Conservation (phyloP, 352 stramenopile species). For the Globisporangium middletonii region DNA sequence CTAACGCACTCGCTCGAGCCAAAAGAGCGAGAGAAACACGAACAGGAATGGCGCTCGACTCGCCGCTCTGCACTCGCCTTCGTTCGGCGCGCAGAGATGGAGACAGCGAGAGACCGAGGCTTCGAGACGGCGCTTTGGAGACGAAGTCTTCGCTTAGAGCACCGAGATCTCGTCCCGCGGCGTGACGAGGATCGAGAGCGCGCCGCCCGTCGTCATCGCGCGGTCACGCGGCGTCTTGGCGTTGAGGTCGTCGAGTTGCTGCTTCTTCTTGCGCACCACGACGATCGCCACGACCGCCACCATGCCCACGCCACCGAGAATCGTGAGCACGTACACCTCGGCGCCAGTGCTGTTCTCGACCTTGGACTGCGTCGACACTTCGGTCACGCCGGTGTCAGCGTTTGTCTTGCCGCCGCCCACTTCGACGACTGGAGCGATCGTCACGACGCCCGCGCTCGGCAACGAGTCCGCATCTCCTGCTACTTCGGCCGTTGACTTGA, state of each 20-base stretch:
- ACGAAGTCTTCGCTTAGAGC: constrained; percentile 1
- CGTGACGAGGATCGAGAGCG: constrained; percentile 40
- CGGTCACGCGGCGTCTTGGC: constrained; percentile 43
- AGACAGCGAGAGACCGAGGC: too few species aligned
- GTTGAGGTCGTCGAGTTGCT: constrained; percentile 46
- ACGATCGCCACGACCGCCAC: constrained; percentile 52
- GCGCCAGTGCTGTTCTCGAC: constrained; percentile 4
- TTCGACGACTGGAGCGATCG: constrained; percentile 4
- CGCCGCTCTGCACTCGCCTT: too few species aligned
- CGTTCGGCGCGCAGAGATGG: too few species aligned
- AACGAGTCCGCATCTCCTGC: constrained; percentile 4
- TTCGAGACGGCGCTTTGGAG: too few species aligned
- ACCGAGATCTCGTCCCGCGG: constrained; percentile 44
- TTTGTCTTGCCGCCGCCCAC: constrained; percentile 16
- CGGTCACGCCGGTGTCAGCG: neutral
- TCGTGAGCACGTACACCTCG: constrained; percentile 26
- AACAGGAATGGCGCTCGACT: too few species aligned
- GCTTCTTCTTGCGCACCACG: constrained; percentile 65
- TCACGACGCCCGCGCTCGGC: neutral
- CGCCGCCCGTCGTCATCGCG: constrained; percentile 21
- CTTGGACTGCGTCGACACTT: constrained; percentile 28
- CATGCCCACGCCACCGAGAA: constrained; percentile 29
- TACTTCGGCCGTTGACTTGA: neutral
- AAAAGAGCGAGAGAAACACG: too few species aligned
- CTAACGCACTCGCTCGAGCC: too few species aligned